Evolutionary conservation across 257 asterid genomes (phyloP).

Genomic region (Solanum okadae): DNA sequence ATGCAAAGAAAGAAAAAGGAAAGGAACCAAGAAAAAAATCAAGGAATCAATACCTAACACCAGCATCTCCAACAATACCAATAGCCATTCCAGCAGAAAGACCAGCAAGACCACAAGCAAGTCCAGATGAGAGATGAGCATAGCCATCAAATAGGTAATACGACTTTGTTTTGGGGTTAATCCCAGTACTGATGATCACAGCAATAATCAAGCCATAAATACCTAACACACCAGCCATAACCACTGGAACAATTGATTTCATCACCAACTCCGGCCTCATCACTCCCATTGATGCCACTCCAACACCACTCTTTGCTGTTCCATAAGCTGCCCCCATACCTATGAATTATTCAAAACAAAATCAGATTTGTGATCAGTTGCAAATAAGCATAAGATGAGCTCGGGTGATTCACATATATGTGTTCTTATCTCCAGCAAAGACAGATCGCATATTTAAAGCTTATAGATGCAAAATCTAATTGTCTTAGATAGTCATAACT

Average conservation of each 20-base stretch:
- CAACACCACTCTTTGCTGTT: constrained; percentile 83
- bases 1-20: neutral
- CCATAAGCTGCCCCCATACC: constrained; percentile 92
- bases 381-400: neutral
- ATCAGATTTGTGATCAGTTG: neutral
- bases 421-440: neutral
- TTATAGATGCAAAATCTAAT: neutral
- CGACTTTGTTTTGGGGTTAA: constrained; percentile 71
- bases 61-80: constrained; percentile 86
- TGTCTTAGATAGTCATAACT: neutral
- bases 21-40: neutral
- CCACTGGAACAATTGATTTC: constrained; percentile 82
- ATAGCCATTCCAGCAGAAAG: constrained; percentile 88
- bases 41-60: constrained; percentile 50
- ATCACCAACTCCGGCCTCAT: constrained; percentile 85
- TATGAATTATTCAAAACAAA: neutral
- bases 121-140: constrained; percentile 78
- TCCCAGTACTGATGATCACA: constrained; percentile 78
- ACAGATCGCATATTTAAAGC: neutral
- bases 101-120: constrained; percentile 78
- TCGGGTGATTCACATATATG: neutral
- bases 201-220: constrained; percentile 75
- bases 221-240: constrained; percentile 92
- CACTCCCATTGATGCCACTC: constrained; percentile 88
- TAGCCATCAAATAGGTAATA: constrained; percentile 81